phyloP scores from a whole-genome alignment of 345 rosid species.

The Noccaea bulbosa region DNA sequence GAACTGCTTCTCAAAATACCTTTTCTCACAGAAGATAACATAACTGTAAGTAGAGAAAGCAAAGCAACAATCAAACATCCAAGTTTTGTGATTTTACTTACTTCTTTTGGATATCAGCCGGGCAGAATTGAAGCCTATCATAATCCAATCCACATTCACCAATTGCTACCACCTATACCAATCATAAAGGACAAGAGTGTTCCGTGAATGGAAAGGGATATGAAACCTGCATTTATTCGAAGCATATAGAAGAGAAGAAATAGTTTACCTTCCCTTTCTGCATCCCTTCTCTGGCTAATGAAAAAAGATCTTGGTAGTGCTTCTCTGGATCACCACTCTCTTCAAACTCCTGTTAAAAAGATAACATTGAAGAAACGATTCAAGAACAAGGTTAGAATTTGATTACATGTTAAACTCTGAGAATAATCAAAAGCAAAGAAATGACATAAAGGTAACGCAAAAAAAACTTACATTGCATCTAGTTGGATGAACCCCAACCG shows the following conservation, averaged over 20 bases:
- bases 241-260: slow-evolving; percentile 5
- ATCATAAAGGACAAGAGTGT: background rate
- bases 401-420: slow-evolving; percentile 9
- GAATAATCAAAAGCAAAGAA: background rate
- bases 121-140: slow-evolving; percentile 95
- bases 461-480: slow-evolving; percentile 69
- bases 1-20: slow-evolving; percentile 97
- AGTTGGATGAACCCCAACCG: slow-evolving; percentile 98
- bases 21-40: slow-evolving; percentile 42
- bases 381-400: slow-evolving; percentile 7
- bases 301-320: slow-evolving; percentile 79
- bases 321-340: slow-evolving; percentile 85
- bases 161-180: slow-evolving; percentile 78
- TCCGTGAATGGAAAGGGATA: background rate
- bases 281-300: slow-evolving; percentile 81
- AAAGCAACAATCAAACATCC: background rate
- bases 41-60: slow-evolving; percentile 14
- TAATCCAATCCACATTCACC: slow-evolving; percentile 99
- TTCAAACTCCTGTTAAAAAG: slow-evolving; percentile 76
- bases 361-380: slow-evolving; percentile 28
- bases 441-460: slow-evolving; percentile 25
- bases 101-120: slow-evolving; percentile 81
- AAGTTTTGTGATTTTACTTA: slow-evolving; percentile 45
- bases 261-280: slow-evolving; percentile 82
- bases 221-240: background rate